These are phyloP conservation scores for Cryptosporidium muris DNA, from an alignment of 169 alveolate genomes.

Conservation along the genomic window DNA sequence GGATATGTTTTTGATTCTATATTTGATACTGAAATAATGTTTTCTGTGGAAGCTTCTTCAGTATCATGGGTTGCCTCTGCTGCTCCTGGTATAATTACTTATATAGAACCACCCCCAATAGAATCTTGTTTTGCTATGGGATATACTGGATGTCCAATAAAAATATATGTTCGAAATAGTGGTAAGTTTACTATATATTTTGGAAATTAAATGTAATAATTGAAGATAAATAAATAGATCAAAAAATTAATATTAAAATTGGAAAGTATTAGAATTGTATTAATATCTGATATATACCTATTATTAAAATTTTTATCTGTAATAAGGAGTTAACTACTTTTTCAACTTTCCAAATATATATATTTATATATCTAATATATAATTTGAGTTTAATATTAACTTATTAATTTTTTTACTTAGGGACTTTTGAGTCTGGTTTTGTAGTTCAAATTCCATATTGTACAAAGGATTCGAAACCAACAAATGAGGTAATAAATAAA, in stretches of 20 bases:
- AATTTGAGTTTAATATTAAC: not conserved
- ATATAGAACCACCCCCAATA: slow-evolving; percentile 67
- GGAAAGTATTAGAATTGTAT: too few species aligned
- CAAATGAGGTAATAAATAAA: slow-evolving; percentile 44
- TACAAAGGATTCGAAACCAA: slow-evolving; percentile 26
- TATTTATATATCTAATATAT: too few species aligned
- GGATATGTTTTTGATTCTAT: slow-evolving; percentile 63
- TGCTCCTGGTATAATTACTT: slow-evolving; percentile 68
- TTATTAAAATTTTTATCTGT: too few species aligned
- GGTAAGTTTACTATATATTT: slow-evolving; percentile 29
- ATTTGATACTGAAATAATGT: slow-evolving; percentile 69
- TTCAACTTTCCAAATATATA: too few species aligned
- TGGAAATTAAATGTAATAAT: not conserved
- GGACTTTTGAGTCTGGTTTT: slow-evolving; percentile 40
- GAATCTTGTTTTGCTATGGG: slow-evolving; percentile 66
- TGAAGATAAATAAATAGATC: not conserved
- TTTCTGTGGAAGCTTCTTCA: slow-evolving; percentile 69
- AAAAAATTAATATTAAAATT: too few species aligned
- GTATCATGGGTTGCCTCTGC: slow-evolving; percentile 69
- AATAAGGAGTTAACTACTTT: too few species aligned
- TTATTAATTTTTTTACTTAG: slow-evolving; percentile 12
- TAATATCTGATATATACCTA: too few species aligned
- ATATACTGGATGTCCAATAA: slow-evolving; percentile 47
- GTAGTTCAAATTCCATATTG: slow-evolving; percentile 67
- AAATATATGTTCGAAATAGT: slow-evolving; percentile 50